phyloP scores from a whole-genome alignment of 345 rosid species.

The Acer campestre region DNA sequence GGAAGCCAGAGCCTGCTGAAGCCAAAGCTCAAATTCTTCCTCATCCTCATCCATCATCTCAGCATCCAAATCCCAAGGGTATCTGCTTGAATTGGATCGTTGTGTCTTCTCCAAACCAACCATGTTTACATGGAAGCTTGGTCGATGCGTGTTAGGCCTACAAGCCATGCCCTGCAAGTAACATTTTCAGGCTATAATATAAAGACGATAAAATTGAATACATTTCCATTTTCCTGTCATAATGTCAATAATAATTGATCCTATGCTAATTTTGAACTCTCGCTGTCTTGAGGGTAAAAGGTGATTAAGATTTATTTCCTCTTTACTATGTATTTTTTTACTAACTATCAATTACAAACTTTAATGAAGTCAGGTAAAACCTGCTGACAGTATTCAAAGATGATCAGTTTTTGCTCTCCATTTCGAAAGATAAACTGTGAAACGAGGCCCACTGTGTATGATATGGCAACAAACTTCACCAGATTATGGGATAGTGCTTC shows the following conservation, averaged over 20 bases:
- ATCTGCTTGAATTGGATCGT: slow-evolving; percentile 79
- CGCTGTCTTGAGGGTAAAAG: neutral
- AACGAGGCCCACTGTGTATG: neutral
- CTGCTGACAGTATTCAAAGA: too few species aligned
- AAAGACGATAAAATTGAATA: neutral
- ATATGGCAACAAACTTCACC: neutral
- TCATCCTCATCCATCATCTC: slow-evolving; percentile 93
- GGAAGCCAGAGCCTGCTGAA: slow-evolving; percentile 84
- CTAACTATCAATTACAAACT: neutral
- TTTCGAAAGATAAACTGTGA: too few species aligned
- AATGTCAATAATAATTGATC: neutral
- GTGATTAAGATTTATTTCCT: neutral
- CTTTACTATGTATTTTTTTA: too few species aligned
- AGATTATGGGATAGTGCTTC: neutral
- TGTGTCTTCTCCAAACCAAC: slow-evolving; percentile 88
- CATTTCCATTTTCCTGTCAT: neutral
- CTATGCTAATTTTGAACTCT: neutral
- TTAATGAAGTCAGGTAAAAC: neutral
- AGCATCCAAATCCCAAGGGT: slow-evolving; percentile 88
- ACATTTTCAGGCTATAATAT: slow-evolving; percentile 7
- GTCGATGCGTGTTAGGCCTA: slow-evolving; percentile 95
- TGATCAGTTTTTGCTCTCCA: too few species aligned
- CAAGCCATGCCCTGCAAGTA: slow-evolving; percentile 87
- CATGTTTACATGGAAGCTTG: slow-evolving; percentile 96
- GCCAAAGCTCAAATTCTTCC: slow-evolving; percentile 90